Conservation (phyloP, 257 asterid genomes). For the Rauvolfia tetraphylla region DNA sequence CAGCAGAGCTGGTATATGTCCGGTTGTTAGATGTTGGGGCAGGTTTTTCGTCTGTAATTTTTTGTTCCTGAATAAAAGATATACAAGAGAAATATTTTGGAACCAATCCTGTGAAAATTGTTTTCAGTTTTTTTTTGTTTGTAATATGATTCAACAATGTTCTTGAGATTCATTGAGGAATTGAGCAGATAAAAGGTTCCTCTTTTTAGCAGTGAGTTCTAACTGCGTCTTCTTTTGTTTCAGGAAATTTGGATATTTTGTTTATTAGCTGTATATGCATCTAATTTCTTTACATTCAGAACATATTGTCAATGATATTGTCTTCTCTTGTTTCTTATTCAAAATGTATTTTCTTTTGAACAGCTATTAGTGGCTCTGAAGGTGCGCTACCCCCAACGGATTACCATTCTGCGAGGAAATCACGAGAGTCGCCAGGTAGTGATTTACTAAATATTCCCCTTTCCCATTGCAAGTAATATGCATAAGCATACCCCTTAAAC, state of each 20-base stretch:
- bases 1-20: background rate
- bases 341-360: constrained; percentile 21
- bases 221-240: background rate
- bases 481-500: background rate
- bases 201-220: background rate
- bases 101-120: background rate
- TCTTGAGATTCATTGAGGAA: background rate
- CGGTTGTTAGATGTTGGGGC: background rate
- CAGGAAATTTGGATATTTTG: background rate
- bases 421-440: constrained; percentile 81
- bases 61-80: background rate
- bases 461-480: background rate
- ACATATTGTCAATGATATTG: too few species aligned
- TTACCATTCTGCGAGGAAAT: constrained; percentile 80
- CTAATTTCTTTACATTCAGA: background rate
- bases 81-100: background rate
- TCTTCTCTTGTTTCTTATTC: background rate
- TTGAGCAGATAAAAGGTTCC: background rate
- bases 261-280: background rate
- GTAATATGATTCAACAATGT: background rate
- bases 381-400: constrained; percentile 73
- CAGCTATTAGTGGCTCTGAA: constrained; percentile 81
- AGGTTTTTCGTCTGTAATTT: background rate
- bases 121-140: background rate
- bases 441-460: background rate